phyloP scores from a whole-genome alignment of 495 filamentous ascomycete species.

The Penicillium antarcticum region DNA sequence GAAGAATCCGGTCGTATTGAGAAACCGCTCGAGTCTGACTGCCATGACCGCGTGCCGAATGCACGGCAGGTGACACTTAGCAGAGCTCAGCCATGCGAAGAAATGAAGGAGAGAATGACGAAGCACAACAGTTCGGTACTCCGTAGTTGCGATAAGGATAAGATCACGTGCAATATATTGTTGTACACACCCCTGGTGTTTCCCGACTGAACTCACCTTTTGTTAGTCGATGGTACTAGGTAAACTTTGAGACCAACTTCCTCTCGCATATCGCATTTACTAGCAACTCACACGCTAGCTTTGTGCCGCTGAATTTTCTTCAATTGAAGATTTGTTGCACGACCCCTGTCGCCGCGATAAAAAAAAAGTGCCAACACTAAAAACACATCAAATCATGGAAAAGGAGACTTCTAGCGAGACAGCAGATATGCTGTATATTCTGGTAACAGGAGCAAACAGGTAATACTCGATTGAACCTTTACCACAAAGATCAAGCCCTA shows the following conservation, averaged over 20 bases:
- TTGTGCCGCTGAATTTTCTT: not conserved
- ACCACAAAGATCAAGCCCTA: not conserved
- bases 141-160: conserved; percentile 2
- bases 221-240: too few relatives aligned
- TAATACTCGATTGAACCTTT: conserved; percentile 12
- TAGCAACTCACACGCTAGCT: not conserved
- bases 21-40: conserved; percentile 66
- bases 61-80: conserved; percentile 7
- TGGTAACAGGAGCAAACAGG: conserved; percentile 54
- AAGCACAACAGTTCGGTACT: not conserved
- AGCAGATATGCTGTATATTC: conserved; percentile 28
- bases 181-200: not conserved
- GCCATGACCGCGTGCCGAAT: conserved; percentile 34
- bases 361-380: not conserved
- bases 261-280: not conserved
- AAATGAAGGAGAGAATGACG: not conserved
- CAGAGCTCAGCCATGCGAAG: conserved; percentile 3
- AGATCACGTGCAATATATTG: not conserved
- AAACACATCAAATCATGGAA: conserved; percentile 15
- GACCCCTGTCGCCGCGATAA: conserved; percentile 7
- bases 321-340: conserved; percentile 2
- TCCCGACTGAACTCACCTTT: too few relatives aligned
- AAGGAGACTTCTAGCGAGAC: conserved; percentile 2
- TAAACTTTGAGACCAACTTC: too few relatives aligned
- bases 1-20: conserved; percentile 79